Percentiles rank a stretch among this genome's conserved stretches.
phyloP scores from a whole-genome alignment of 148 eudicot genomes.

The Salicornia ramosissima region DNA sequence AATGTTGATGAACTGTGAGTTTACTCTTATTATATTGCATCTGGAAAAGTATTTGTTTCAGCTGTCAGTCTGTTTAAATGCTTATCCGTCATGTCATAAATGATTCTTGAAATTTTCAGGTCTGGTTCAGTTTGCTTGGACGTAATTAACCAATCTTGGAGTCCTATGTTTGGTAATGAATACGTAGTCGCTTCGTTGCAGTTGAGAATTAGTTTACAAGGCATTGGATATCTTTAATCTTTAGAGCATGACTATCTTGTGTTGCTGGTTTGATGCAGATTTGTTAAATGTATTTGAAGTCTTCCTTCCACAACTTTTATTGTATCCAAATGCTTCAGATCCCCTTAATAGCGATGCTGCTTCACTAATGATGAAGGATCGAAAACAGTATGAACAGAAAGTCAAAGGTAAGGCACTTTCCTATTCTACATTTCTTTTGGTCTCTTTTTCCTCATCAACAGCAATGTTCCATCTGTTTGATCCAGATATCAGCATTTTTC shows the following conservation, averaged over 20 bases:
- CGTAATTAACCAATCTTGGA: slow-evolving; percentile 91
- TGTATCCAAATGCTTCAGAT: slow-evolving; percentile 74
- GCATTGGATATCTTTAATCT: background rate
- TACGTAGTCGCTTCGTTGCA: background rate
- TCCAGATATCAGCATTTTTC: background rate
- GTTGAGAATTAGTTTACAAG: background rate
- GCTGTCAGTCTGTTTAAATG: background rate
- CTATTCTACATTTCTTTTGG: background rate
- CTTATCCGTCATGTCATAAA: slow-evolving; percentile 2
- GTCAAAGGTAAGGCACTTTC: slow-evolving; percentile 48
- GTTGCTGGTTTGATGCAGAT: slow-evolving; percentile 34
- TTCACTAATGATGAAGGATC: slow-evolving; percentile 63
- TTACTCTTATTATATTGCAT: slow-evolving; percentile 6
- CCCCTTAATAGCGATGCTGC: slow-evolving; percentile 82
- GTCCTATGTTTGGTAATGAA: slow-evolving; percentile 84
- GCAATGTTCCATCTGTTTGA: background rate
- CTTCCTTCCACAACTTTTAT: slow-evolving; percentile 69
- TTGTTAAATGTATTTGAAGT: slow-evolving; percentile 68
- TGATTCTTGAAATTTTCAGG: slow-evolving; percentile 37
- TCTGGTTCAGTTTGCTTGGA: slow-evolving; percentile 93
- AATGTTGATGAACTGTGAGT: slow-evolving; percentile 88
- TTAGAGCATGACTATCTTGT: slow-evolving; percentile 2
- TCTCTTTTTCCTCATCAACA: background rate
- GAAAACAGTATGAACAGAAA: slow-evolving; percentile 58
- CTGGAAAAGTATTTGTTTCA: slow-evolving; percentile 6